A percentile compares a stretch with the other conserved stretches of the same genome.
phyloP scores from a whole-genome alignment of 2,329 filamentous ascomycete genomes.

The Pezizomycotina sp. region DNA sequence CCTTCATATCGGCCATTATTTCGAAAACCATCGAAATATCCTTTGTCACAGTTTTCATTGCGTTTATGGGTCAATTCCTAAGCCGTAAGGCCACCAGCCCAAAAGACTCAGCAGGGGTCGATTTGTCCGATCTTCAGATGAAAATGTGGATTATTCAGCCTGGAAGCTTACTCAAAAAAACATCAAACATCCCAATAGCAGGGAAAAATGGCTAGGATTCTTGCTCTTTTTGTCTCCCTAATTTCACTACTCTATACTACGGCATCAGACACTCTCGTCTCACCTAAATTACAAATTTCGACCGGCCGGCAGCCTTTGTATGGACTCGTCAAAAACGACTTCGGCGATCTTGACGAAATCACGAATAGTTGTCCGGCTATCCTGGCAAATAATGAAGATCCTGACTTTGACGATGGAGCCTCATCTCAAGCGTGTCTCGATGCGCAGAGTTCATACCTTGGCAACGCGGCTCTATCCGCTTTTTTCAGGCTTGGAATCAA shows the following conservation, averaged over 20 bases:
- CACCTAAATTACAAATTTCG: conserved; percentile 52
- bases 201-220: conserved; percentile 43
- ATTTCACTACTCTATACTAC: conserved; percentile 59
- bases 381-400: conserved; percentile 33
- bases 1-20: too few relatives aligned
- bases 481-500: conserved; percentile 49
- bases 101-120: conserved; percentile 51
- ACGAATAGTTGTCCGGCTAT: conserved; percentile 51
- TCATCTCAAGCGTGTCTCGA: conserved; percentile 38
- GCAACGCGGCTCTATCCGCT: too few relatives aligned
- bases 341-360: too few relatives aligned
- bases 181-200: conserved; percentile 46
- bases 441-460: too few relatives aligned
- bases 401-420: conserved; percentile 26
- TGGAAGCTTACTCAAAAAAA: conserved; percentile 55
- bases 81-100: conserved; percentile 48
- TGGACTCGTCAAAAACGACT: conserved; percentile 42
- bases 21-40: too few relatives aligned
- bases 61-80: conserved; percentile 57
- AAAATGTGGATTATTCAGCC: conserved; percentile 54
- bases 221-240: conserved; percentile 49
- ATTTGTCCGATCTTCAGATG: conserved; percentile 66
- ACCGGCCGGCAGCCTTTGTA: conserved; percentile 44
- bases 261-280: conserved; percentile 57
- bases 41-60: conserved; percentile 62